Percentiles rank a stretch among this genome's conserved stretches.
These are phyloP conservation scores for Tuber aestivum DNA, from an alignment of 495 filamentous ascomycete genomes.

Conservation along the genomic window DNA sequence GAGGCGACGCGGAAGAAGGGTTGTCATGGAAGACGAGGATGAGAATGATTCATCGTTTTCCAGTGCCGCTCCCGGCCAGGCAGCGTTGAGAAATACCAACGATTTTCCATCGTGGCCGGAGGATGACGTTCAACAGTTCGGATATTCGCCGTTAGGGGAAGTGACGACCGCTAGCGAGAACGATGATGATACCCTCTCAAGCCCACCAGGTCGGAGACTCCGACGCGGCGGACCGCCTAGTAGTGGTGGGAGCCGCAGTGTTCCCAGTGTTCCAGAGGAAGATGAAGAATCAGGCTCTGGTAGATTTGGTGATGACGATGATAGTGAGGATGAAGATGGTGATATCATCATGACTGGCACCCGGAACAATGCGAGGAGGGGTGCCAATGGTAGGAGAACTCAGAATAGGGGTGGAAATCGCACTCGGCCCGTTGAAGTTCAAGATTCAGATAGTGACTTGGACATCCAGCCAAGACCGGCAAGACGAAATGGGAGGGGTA, in stretches of 20 bases:
- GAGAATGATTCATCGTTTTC: conserved; percentile 35
- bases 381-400: not conserved
- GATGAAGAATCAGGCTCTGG: conserved; percentile 33
- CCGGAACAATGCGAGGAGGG: conserved; percentile 4
- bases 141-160: conserved; percentile 29
- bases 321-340: conserved; percentile 35
- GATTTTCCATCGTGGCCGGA: not conserved
- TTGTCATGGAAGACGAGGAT: conserved; percentile 36
- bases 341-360: conserved; percentile 32
- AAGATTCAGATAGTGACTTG: conserved; percentile 33
- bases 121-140: conserved; percentile 10
- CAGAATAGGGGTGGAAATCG: conserved; percentile 9
- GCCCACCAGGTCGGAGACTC: conserved; percentile 13
- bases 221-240: conserved; percentile 11
- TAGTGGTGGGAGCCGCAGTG: conserved; percentile 11
- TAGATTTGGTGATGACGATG: conserved; percentile 32
- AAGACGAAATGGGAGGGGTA: conserved; percentile 20
- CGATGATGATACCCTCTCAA: conserved; percentile 28
- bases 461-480: conserved; percentile 15
- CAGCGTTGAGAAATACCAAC: conserved; percentile 15
- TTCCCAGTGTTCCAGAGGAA: conserved; percentile 39
- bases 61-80: conserved; percentile 22
- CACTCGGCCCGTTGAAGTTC: conserved; percentile 19
- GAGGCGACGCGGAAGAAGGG: conserved; percentile 23
- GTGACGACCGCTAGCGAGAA: conserved; percentile 32